Conservation (phyloP, 805 yeast genomes). For the Wickerhamomyces ciferrii region DNA sequence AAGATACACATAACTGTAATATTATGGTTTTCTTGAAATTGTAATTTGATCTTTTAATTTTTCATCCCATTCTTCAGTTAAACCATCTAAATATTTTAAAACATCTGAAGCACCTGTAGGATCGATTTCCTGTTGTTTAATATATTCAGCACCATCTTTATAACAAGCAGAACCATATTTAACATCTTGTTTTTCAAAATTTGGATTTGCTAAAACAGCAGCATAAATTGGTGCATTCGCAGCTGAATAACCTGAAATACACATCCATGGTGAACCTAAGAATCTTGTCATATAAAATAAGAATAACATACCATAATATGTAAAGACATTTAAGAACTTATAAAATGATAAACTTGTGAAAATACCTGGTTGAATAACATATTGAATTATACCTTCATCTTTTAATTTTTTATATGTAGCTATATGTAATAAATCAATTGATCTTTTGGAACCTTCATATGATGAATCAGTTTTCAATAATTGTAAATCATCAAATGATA, state of each 20-base stretch:
- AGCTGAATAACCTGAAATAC: constrained; percentile 81
- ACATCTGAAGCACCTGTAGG: constrained; percentile 63
- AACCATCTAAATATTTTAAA: constrained; percentile 50
- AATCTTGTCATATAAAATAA: constrained; percentile 80
- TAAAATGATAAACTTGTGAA: constrained; percentile 80
- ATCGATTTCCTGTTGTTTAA: constrained; percentile 53
- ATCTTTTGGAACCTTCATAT: constrained; percentile 89
- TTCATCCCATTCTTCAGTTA: constrained; percentile 68
- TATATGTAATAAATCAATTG: constrained; percentile 76
- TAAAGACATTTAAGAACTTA: constrained; percentile 68
- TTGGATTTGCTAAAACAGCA: constrained; percentile 46
- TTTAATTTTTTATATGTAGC: constrained; percentile 55
- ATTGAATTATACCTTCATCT: constrained; percentile 57
- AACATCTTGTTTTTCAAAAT: constrained; percentile 39
- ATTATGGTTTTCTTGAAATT: constrained; percentile 18
- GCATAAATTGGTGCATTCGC: constrained; percentile 83
- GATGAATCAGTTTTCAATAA: constrained; percentile 57
- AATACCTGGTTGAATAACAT: constrained; percentile 90
- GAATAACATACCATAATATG: constrained; percentile 80
- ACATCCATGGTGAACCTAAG: constrained; percentile 85
- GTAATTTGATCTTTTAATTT: constrained; percentile 69
- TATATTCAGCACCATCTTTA: constrained; percentile 58
- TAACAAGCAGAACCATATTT: constrained; percentile 73
- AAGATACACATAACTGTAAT: background rate
- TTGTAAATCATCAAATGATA: constrained; percentile 74